Base-by-base conservation (phyloP, 1,139 yeast genomes). In the Candida sp. region DNA sequence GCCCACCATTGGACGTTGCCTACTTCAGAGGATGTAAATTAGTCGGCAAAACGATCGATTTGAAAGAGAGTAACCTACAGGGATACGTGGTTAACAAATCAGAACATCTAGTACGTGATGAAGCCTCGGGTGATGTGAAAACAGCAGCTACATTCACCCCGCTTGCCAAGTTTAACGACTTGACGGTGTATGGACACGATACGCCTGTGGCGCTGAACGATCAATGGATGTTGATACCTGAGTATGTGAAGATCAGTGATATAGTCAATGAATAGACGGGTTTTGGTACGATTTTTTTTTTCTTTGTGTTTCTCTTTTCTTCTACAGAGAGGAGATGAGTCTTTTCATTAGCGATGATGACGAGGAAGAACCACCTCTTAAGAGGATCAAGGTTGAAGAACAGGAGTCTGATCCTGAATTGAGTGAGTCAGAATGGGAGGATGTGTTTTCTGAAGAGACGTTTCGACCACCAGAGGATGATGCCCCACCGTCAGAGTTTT, bases 21-120 rank as follows among this genome's bases (percentile, higher is more conserved):
- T 72, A 68, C 54, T 76, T 73, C 53, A 62, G 81, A 59, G 81
- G 81, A 1, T 67, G 75, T 53, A 70, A 68, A 51, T 59, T 77
- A 17, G 63, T 72, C 4, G 80, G 80, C 0, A 63, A 62, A 38
- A 50, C 57, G 4, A 46, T 68, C 1, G 59, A 61, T 7, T 58
- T 74, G 11, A 50, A 58, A 0, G 6, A 45, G 7, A 47, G 54
- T 9, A 44, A 60, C 23, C 60, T 68, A 47, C 58, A 55, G 1
- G 80, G 79, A 0, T 72, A 67, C 52, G 50, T 75, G 3, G 51
- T 73, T 25, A 67, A 68, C 44, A 62, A 66, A 45, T 59, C 69
- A 2, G 80, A 75, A 49, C 55, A 61, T n/a, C 55, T 73, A 41
- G 65, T 56, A 2, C 53, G 47, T 0, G 62, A 57, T 7, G 63